These are phyloP conservation scores for Chlorella sp. DNA, from an alignment of 139 green algal species.

Conservation along the genomic window DNA sequence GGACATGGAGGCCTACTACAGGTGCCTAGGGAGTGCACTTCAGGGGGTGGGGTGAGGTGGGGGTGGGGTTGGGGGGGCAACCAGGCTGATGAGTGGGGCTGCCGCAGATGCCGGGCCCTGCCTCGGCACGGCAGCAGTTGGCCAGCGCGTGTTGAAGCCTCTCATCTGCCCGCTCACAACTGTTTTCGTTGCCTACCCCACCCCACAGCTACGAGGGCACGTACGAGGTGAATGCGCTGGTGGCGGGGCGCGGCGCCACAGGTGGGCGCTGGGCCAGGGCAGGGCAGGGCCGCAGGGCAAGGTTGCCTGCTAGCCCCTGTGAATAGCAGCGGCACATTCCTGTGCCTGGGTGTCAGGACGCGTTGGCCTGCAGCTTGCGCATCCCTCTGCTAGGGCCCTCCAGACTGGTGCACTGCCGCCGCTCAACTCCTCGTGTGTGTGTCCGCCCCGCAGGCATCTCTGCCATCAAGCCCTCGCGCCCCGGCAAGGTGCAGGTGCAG, in stretches of 20 bases:
- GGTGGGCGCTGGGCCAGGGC: slow-evolving; percentile 20
- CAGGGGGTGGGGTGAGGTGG: background rate
- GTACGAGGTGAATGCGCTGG: slow-evolving; percentile 94
- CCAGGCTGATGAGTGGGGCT: background rate
- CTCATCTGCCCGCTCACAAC: too few species aligned
- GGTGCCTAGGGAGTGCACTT: background rate
- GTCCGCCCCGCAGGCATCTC: slow-evolving; percentile 45
- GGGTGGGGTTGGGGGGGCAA: background rate
- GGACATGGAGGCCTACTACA: slow-evolving; percentile 88
- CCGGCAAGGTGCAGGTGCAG: slow-evolving; percentile 21
- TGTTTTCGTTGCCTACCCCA: background rate
- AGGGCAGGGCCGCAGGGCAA: too few species aligned
- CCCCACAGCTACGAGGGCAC: slow-evolving; percentile 84
- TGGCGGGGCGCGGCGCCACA: slow-evolving; percentile 85
- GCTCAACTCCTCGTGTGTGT: too few species aligned
- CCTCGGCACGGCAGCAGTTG: background rate
- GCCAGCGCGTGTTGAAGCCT: background rate
- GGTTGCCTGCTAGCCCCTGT: too few species aligned
- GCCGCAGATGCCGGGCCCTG: background rate
- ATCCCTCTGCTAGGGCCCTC: too few species aligned
- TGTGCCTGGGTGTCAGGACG: too few species aligned
- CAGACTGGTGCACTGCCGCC: too few species aligned
- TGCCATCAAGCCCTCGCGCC: slow-evolving; percentile 79
- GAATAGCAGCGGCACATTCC: too few species aligned
- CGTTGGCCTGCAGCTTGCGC: too few species aligned